Evolutionary conservation across 2,329 filamentous ascomycete genomes (phyloP).

Genomic region (Ascochyta fabae): DNA sequence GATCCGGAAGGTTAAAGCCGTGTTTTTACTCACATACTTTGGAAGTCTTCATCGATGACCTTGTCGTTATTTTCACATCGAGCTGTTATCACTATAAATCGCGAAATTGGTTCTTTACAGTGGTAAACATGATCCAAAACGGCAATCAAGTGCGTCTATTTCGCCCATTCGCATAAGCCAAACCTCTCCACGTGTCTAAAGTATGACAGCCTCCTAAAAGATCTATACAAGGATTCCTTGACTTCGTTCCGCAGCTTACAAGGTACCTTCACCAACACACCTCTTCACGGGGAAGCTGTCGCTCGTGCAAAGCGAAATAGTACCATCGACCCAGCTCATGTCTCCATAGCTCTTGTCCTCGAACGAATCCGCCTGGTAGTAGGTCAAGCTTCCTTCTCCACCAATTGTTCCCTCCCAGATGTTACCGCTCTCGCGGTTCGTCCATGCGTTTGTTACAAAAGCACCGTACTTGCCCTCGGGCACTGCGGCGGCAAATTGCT

Average conservation of each 20-base stretch:
- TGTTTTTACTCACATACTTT: no score
- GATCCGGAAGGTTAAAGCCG: no score
- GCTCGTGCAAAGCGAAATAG: conserved; percentile 49
- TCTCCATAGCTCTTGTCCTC: conserved; percentile 38
- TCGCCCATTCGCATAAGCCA: no score
- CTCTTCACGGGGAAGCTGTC: conserved; percentile 47
- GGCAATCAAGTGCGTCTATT: no score
- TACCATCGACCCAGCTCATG: conserved; percentile 51
- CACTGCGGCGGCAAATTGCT: conserved; percentile 42
- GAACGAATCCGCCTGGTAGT: conserved; percentile 49
- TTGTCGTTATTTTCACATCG: no score
- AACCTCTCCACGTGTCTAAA: no score
- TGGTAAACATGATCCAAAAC: no score
- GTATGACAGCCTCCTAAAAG: no score
- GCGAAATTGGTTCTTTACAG: no score
- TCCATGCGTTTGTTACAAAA: conserved; percentile 50
- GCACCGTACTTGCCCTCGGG: conserved; percentile 49
- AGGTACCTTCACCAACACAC: conserved; percentile 48
- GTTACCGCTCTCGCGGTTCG: conserved; percentile 44
- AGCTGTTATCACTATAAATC: no score
- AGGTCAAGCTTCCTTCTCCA: conserved; percentile 23
- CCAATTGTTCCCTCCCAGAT: conserved; percentile 48
- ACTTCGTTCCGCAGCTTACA: conserved; percentile 15
- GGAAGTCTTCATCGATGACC: no score
- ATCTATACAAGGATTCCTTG: no score